Evolutionary conservation across 164 flowering plant species (phyloP).

Genomic region (Akebia trifoliata): DNA sequence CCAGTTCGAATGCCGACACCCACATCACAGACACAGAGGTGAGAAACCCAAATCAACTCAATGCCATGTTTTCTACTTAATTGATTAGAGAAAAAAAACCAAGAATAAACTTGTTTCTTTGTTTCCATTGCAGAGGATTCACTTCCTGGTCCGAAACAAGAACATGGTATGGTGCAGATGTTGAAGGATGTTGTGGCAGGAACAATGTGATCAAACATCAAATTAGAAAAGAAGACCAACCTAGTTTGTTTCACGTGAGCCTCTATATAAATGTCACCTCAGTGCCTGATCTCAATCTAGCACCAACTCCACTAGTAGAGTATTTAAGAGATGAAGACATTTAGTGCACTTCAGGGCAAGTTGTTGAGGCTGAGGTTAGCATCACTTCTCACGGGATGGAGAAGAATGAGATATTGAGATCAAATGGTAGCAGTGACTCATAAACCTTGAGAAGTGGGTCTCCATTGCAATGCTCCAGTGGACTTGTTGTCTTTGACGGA

Average conservation of each 20-base stretch:
- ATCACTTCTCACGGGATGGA: slow-evolving; percentile 42
- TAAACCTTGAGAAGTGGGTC: slow-evolving; percentile 69
- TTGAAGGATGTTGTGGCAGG: slow-evolving; percentile 39
- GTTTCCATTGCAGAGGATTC: slow-evolving; percentile 65
- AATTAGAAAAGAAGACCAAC: slow-evolving; percentile 29
- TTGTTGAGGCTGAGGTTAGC: slow-evolving; percentile 55
- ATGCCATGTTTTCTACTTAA: background rate
- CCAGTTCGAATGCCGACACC: slow-evolving; percentile 27
- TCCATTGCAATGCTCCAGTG: slow-evolving; percentile 36
- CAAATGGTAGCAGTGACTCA: slow-evolving; percentile 63
- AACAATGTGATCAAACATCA: slow-evolving; percentile 30
- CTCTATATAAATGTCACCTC: slow-evolving; percentile 82
- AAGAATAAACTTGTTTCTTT: slow-evolving; percentile 9
- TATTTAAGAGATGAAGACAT: slow-evolving; percentile 67
- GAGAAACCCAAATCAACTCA: background rate
- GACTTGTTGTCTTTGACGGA: slow-evolving; percentile 49
- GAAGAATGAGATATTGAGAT: slow-evolving; percentile 48
- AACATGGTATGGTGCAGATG: slow-evolving; percentile 37
- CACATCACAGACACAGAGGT: slow-evolving; percentile 43
- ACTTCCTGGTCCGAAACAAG: slow-evolving; percentile 85
- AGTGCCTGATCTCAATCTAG: slow-evolving; percentile 93
- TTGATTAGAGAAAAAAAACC: background rate
- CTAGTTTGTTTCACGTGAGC: slow-evolving; percentile 43
- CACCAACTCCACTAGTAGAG: slow-evolving; percentile 69
- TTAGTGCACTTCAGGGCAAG: slow-evolving; percentile 43